Evolutionary conservation across 2,329 filamentous ascomycete species (phyloP).

Genomic region (Pseudovirgaria hyperparasitica): DNA sequence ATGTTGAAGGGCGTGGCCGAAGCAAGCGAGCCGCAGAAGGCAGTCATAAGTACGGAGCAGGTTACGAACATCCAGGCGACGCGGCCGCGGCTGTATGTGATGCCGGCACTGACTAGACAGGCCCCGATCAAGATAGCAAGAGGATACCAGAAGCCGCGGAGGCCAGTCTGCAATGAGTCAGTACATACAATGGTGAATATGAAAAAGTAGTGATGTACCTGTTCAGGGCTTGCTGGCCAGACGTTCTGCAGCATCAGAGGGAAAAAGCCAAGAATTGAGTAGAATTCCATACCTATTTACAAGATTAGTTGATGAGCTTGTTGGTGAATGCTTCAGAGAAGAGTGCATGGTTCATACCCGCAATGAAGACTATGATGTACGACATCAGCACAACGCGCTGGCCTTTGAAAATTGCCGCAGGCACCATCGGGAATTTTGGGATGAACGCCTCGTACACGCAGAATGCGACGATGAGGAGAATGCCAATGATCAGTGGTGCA

Average conservation of each 20-base stretch:
- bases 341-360: conserved; percentile 24
- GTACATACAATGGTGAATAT: too few relatives aligned
- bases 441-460: conserved; percentile 25
- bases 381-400: conserved; percentile 19
- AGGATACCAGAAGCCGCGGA: conserved; percentile 15
- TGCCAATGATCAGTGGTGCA: conserved; percentile 22
- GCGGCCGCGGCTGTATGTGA: conserved; percentile 13
- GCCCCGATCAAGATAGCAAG: conserved; percentile 17
- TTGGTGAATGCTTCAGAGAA: too few relatives aligned
- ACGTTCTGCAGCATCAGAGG: conserved; percentile 16
- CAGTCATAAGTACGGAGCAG: too few relatives aligned
- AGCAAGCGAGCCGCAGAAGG: conserved; percentile 18
- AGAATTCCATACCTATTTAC: too few relatives aligned
- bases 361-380: conserved; percentile 21
- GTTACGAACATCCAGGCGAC: conserved; percentile 14
- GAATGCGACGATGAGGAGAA: conserved; percentile 20
- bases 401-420: conserved; percentile 20
- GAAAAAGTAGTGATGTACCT: too few relatives aligned
- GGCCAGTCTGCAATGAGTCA: too few relatives aligned
- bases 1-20: conserved; percentile 19
- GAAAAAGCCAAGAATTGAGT: conserved; percentile 19
- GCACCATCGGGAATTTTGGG: conserved; percentile 27
- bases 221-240: conserved; percentile 16
- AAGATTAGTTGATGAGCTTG: too few relatives aligned
- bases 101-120: conserved; percentile 16